These are phyloP conservation scores for Phytopythium ostracodes DNA, from an alignment of 352 stramenopile genomes.

Conservation along the genomic window DNA sequence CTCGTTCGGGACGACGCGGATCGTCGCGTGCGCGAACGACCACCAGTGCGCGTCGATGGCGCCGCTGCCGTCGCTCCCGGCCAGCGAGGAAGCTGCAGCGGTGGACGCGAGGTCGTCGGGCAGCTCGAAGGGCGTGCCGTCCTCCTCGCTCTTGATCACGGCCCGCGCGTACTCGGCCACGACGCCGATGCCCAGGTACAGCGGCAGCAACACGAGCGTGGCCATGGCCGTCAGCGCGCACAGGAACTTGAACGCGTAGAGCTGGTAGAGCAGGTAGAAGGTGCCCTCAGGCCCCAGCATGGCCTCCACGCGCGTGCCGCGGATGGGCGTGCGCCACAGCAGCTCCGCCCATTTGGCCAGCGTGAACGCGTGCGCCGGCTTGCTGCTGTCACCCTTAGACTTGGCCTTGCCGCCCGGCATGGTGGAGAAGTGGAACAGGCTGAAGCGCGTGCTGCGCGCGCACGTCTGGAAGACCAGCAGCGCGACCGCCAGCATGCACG, in stretches of 20 bases:
- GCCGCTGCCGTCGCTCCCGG: not conserved
- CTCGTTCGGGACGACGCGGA: constrained; percentile 71
- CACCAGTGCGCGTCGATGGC: constrained; percentile 48
- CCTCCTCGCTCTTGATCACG: constrained; percentile 8
- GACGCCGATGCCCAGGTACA: constrained; percentile 62
- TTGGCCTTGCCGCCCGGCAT: constrained; percentile 15
- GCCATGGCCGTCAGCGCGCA: constrained; percentile 58
- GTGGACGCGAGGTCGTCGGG: not conserved
- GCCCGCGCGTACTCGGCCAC: constrained; percentile 17
- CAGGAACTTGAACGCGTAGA: constrained; percentile 70
- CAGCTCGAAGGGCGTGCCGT: constrained; percentile 4
- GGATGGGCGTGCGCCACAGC: constrained; percentile 69
- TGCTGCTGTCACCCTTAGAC: not conserved
- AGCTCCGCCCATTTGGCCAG: constrained; percentile 59
- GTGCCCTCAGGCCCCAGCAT: constrained; percentile 69
- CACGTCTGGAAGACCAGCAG: constrained; percentile 65
- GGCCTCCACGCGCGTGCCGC: constrained; percentile 57
- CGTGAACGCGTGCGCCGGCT: constrained; percentile 30
- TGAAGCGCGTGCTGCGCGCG: constrained; percentile 65
- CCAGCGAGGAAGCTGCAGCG: not conserved
- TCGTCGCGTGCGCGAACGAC: constrained; percentile 77
- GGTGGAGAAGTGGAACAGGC: constrained; percentile 62
- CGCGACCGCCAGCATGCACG: constrained; percentile 57
- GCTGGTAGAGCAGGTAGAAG: constrained; percentile 83
- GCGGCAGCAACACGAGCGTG: constrained; percentile 59